These are phyloP conservation scores for Chara braunii DNA, from an alignment of 139 green algal genomes.

Conservation along the genomic window DNA sequence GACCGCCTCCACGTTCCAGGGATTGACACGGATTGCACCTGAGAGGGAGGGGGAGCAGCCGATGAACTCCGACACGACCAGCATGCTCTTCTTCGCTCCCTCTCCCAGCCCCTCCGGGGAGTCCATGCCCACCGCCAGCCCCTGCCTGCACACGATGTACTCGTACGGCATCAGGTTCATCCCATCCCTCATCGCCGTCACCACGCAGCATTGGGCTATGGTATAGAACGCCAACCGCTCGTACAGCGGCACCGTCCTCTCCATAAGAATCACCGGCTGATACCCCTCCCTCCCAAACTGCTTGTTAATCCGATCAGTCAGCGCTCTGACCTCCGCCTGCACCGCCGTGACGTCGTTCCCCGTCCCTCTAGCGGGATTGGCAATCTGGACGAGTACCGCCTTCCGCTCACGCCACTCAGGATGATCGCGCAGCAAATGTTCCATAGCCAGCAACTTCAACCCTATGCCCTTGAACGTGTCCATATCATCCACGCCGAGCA, in stretches of 20 bases:
- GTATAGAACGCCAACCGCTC: conserved; percentile 87
- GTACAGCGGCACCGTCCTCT: conserved; percentile 80
- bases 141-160: conserved; percentile 93
- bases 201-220: conserved; percentile 71
- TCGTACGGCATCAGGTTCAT: conserved; percentile 98
- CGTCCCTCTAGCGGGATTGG: conserved; percentile 40
- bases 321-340: conserved; percentile 49
- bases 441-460: conserved; percentile 69
- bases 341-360: conserved; percentile 59
- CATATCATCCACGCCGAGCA: conserved; percentile 93
- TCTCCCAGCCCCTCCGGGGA: neutral
- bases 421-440: conserved; percentile 77
- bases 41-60: conserved; percentile 87
- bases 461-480: conserved; percentile 91
- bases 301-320: conserved; percentile 31
- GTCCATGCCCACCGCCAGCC: conserved; percentile 13
- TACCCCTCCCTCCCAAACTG: conserved; percentile 53
- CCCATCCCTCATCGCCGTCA: conserved; percentile 86
- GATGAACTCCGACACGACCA: conserved; percentile 96
- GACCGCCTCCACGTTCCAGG: conserved; percentile 81
- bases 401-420: conserved; percentile 65
- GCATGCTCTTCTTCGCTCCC: conserved; percentile 50
- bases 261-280: conserved; percentile 75
- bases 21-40: conserved; percentile 93
- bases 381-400: conserved; percentile 80